phyloP scores from a whole-genome alignment of 1,284 basidiomycete species.

The Meira nashicola region DNA sequence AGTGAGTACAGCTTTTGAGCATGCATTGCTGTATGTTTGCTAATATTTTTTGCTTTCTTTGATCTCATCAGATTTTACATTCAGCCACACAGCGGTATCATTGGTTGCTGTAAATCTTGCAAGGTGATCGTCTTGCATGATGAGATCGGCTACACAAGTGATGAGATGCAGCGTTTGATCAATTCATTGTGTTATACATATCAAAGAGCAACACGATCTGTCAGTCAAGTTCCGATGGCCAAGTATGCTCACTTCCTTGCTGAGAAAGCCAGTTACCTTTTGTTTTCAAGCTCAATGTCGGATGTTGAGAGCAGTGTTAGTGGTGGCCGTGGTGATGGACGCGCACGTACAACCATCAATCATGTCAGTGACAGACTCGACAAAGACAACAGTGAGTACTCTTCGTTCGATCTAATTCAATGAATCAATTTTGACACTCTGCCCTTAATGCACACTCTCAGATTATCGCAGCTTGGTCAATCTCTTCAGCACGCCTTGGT shows the following conservation, averaged over 20 bases:
- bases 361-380: neutral
- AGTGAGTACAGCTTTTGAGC: conserved; percentile 48
- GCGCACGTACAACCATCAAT: neutral
- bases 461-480: neutral
- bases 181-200: conserved; percentile 51
- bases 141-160: conserved; percentile 49
- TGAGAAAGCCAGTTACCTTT: conserved; percentile 47
- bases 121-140: conserved; percentile 53
- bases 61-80: conserved; percentile 23
- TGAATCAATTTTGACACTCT: neutral
- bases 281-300: neutral
- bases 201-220: conserved; percentile 54
- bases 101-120: no score
- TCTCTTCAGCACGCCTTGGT: neutral
- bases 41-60: no score
- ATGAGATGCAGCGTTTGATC: conserved; percentile 40
- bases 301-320: neutral
- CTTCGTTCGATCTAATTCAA: neutral
- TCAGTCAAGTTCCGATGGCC: conserved; percentile 53
- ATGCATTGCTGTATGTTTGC: no score
- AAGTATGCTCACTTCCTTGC: conserved; percentile 55
- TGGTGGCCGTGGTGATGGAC: neutral
- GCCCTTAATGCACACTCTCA: neutral
- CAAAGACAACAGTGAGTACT: neutral
- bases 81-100: conserved; percentile 44